Evolutionary conservation across 2,329 filamentous ascomycete species (phyloP), one percentile per base, ranked within the genome.

Genomic region (Daldinia sp.): DNA sequence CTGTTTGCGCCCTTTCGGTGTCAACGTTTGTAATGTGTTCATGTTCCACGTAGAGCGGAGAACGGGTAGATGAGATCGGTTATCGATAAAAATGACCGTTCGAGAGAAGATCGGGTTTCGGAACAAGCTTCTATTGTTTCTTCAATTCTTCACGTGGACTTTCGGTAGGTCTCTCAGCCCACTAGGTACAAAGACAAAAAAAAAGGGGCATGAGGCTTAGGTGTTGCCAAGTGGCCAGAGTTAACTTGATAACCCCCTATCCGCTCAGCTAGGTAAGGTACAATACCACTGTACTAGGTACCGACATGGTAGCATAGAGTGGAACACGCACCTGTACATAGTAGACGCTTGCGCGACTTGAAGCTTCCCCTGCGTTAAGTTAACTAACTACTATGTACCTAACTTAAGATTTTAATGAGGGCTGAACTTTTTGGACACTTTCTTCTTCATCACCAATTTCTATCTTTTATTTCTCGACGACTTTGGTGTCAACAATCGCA

Each of bases 151-250:
- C 43, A 47, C 23, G 35, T 39, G 37, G 37, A 3, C 10, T 32
- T n/a, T 4, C 11, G 17, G 19, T 41, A 17, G 37, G 15, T 41
- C 21, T 41, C n/a, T 48, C 27, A 43, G 39, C 43, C 43, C 27
- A 17, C 23, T 11, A 5, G n/a, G 13, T 4, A 27, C 23, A 35
- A 49, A 5, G n/a, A 7, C 4, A 27, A 32, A 35, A 49, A 54
- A 57, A 60, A 54, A 30, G 39, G 55, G 63, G 52, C 27, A 10
- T 58, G 53, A 66, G 56, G 64, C 61, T 67, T 35, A 63, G 56
- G 61, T 53, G 45, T 63, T 66, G 66, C 66, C 66, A 68, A 68
- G 66, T 68, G 66, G 63, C 66, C 66, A 67, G 51, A 68, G 67
- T 68, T 58, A 64, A 60, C 60, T 56, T 55, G 63, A 63, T 53